These are phyloP conservation scores for Penicillium sclerotiorum DNA, from an alignment of 2,329 filamentous ascomycete species.

Conservation along the genomic window DNA sequence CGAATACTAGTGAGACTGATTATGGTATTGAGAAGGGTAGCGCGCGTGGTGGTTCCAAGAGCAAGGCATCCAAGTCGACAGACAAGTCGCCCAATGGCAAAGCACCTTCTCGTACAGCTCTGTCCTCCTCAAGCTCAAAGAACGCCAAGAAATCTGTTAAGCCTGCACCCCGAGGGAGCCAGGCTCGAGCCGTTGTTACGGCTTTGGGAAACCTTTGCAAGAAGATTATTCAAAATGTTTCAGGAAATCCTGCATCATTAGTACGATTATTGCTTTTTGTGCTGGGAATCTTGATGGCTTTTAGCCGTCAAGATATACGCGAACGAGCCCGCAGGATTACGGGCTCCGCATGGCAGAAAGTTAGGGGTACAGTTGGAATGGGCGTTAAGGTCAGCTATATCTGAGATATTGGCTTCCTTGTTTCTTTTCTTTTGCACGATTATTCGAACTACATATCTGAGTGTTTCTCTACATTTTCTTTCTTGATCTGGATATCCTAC, in stretches of 20 bases:
- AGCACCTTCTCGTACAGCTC: slow-evolving; percentile 32
- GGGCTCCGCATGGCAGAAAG: slow-evolving; percentile 74
- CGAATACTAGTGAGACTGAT: slow-evolving; percentile 67
- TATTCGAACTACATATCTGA: too few species aligned
- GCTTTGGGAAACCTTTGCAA: slow-evolving; percentile 54
- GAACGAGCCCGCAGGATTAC: slow-evolving; percentile 72
- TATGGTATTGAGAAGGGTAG: slow-evolving; percentile 67
- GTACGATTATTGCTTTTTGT: slow-evolving; percentile 74
- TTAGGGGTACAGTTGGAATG: slow-evolving; percentile 87
- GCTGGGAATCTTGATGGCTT: slow-evolving; percentile 72
- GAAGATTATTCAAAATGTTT: slow-evolving; percentile 55
- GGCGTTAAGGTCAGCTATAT: slow-evolving; percentile 98
- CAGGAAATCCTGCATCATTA: slow-evolving; percentile 58
- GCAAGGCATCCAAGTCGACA: slow-evolving; percentile 27
- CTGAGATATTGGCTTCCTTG: slow-evolving; percentile 43
- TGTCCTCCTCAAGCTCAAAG: slow-evolving; percentile 39
- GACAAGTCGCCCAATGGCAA: slow-evolving; percentile 32
- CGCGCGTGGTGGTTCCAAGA: slow-evolving; percentile 37
- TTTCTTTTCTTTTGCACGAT: slow-evolving; percentile 14
- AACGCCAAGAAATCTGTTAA: slow-evolving; percentile 44
- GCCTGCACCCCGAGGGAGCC: slow-evolving; percentile 34
- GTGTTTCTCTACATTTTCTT: slow-evolving; percentile 16
- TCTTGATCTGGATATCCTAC: slow-evolving; percentile 13
- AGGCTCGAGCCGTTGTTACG: slow-evolving; percentile 48
- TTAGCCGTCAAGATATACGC: slow-evolving; percentile 74